Base-by-base conservation (phyloP, 176 grass and related monocot genomes). In the Triticum aestivum region DNA sequence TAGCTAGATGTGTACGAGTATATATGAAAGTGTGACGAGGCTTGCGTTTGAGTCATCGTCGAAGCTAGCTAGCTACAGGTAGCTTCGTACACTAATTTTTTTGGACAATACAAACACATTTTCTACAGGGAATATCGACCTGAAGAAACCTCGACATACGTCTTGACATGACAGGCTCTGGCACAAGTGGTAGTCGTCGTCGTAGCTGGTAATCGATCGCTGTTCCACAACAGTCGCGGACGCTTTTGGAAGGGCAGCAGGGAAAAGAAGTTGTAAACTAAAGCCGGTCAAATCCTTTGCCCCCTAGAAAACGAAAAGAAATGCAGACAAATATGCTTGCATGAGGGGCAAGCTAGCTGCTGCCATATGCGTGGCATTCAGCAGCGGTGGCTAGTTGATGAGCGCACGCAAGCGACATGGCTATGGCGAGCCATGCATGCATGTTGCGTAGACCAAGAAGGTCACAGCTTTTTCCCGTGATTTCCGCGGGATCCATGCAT, bases 401-500 rank as follows among this genome's bases (percentile, higher is more conserved):
- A 20, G 38, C 47, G 18, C 54, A 63, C 72, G 75, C 86, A 77
- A 88, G 71, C 86, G 68, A 79, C 75, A 9, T 9, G 39, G 39
- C 27, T 59, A 49, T 73, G 5, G 35, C 58, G 81, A 51, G 59
- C 29, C 45, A 34, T 49, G 32, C 59, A 12, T 47, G 39, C 21
- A 13, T 15, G 5, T 12, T 15, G 71, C 71, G 23, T 29, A 21
- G 74, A 41, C 74, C 30, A 68, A 70, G 54, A 61, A 18, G 3
- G 1, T 29, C 17, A 11, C 79, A 77, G 70, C 62, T 73, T 42
- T 73, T 79, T 7, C 63, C 70, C 88, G 79, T 77, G 83, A 86
- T 90, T 86, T 86, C 83, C 88, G 83, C 83, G 83, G 35, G 83
- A 82, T 90, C 78, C 83, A 89, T 88, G 80, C 81, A 83, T 82